Evolutionary conservation across 495 filamentous ascomycete genomes (phyloP).

Genomic region (Aspergillus avenaceus): DNA sequence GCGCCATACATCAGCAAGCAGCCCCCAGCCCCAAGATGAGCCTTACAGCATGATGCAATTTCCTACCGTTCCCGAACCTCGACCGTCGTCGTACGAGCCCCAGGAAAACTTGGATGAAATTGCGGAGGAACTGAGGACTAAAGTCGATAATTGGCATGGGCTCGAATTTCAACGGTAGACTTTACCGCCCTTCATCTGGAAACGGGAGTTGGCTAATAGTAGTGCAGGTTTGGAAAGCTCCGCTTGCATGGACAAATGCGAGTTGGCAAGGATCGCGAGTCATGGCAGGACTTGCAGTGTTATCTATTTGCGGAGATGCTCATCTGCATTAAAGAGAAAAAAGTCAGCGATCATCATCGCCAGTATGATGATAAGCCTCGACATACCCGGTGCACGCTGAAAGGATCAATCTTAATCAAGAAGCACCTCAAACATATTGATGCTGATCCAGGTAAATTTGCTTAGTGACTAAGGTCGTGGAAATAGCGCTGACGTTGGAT

Average conservation of each 20-base stretch:
- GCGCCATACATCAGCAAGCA: slow-evolving; percentile 54
- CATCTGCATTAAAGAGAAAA: slow-evolving; percentile 98
- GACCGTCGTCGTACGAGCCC: slow-evolving; percentile 40
- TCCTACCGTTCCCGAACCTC: slow-evolving; percentile 28
- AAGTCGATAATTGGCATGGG: slow-evolving; percentile 98
- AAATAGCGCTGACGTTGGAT: slow-evolving; percentile 6
- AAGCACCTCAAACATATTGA: slow-evolving; percentile 95
- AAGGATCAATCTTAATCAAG: slow-evolving; percentile 97
- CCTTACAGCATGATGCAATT: slow-evolving; percentile 28
- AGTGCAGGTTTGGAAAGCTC: slow-evolving; percentile 81
- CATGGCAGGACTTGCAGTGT: slow-evolving; percentile 98
- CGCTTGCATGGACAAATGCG: slow-evolving; percentile 86
- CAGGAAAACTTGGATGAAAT: slow-evolving; percentile 73
- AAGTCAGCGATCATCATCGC: slow-evolving; percentile 50
- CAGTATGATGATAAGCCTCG: slow-evolving; percentile 55
- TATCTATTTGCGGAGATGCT: slow-evolving; percentile 99
- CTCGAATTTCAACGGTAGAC: slow-evolving; percentile 84
- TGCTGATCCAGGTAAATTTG: slow-evolving; percentile 44
- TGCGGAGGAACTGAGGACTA: slow-evolving; percentile 76
- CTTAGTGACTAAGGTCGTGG: background rate
- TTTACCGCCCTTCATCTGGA: background rate
- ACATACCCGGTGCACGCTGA: slow-evolving; percentile 76
- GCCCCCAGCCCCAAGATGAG: slow-evolving; percentile 49
- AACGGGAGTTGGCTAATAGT: slow-evolving; percentile 7
- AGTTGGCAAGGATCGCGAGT: slow-evolving; percentile 93